Conservation (phyloP, 331 rosid species). For the Stylosanthes scabra region DNA sequence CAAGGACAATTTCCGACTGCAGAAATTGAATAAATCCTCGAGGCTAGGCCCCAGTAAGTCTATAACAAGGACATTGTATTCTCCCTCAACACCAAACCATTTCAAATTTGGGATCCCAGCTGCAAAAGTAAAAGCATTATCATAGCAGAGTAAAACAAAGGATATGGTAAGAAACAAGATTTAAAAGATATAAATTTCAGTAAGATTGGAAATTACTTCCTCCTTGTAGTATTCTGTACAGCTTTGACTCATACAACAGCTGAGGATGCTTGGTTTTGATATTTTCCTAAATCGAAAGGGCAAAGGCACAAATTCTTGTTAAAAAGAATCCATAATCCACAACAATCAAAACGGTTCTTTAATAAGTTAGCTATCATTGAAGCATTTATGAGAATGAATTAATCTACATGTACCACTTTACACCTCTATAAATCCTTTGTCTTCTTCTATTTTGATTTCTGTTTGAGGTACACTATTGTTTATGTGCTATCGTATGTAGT, state of each 20-base stretch:
- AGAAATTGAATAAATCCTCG: conserved; percentile 95
- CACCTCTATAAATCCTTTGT: too few species aligned
- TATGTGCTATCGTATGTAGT: too few species aligned
- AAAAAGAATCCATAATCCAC: conserved; percentile 23
- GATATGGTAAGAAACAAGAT: conserved; percentile 15
- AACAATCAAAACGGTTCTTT: conserved; percentile 16
- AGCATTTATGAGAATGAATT: too few species aligned
- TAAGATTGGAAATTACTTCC: conserved; percentile 71
- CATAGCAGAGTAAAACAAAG: conserved; percentile 30
- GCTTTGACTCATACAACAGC: conserved; percentile 88
- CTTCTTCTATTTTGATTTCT: too few species aligned
- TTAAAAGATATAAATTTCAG: conserved; percentile 22
- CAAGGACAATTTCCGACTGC: conserved; percentile 93
- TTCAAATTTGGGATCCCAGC: conserved; percentile 93
- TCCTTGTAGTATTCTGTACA: conserved; percentile 95
- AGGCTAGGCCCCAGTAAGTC: conserved; percentile 99
- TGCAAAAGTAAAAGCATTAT: conserved; percentile 45
- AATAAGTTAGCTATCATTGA: conserved; percentile 32
- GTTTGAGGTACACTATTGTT: too few species aligned
- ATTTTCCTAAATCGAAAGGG: conserved; percentile 71
- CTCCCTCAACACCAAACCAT: conserved; percentile 99
- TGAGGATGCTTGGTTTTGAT: conserved; percentile 98
- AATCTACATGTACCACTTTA: too few species aligned
- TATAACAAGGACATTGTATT: conserved; percentile 93
- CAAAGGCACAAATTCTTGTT: conserved; percentile 23